Evolutionary conservation across 371 early-diverging fungal species (phyloP).

Genomic region (Batrachochytrium dendrobatidis): DNA sequence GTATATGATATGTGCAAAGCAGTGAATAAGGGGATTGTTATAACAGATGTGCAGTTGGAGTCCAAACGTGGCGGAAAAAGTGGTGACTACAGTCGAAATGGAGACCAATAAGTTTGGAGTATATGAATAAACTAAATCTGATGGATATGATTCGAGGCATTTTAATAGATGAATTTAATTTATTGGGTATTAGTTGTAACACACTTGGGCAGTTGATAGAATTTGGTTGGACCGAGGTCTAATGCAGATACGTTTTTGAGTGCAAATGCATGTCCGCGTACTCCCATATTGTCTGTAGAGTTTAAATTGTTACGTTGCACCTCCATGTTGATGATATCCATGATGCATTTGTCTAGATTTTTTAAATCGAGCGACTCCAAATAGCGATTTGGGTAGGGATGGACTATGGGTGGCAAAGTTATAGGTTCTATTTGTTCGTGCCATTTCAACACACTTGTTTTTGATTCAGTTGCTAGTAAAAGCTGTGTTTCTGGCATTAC

Average conservation of each 20-base stretch:
- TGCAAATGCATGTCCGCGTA: not conserved
- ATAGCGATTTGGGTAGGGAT: not conserved
- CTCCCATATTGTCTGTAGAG: not conserved
- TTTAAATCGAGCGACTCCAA: not conserved
- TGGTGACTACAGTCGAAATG: conserved; percentile 31
- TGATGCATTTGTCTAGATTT: not conserved
- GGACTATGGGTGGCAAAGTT: not conserved
- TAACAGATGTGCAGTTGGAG: conserved; percentile 57
- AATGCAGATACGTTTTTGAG: not conserved
- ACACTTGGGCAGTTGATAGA: too few relatives aligned
- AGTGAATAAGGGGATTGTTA: conserved; percentile 29
- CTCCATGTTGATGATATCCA: not conserved
- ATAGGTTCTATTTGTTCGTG: not conserved
- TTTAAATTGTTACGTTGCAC: too few relatives aligned
- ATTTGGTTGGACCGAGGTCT: not conserved
- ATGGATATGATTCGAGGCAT: too few relatives aligned
- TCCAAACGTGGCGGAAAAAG: conserved; percentile 78
- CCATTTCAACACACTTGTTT: too few relatives aligned
- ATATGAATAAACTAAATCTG: too few relatives aligned
- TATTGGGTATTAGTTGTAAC: too few relatives aligned
- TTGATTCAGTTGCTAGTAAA: too few relatives aligned
- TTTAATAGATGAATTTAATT: too few relatives aligned
- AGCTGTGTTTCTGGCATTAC: too few relatives aligned
- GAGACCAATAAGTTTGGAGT: too few relatives aligned
- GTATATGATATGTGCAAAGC: conserved; percentile 74